These are phyloP conservation scores for Candida multigemmis DNA, from an alignment of 805 yeast species.

Conservation along the genomic window DNA sequence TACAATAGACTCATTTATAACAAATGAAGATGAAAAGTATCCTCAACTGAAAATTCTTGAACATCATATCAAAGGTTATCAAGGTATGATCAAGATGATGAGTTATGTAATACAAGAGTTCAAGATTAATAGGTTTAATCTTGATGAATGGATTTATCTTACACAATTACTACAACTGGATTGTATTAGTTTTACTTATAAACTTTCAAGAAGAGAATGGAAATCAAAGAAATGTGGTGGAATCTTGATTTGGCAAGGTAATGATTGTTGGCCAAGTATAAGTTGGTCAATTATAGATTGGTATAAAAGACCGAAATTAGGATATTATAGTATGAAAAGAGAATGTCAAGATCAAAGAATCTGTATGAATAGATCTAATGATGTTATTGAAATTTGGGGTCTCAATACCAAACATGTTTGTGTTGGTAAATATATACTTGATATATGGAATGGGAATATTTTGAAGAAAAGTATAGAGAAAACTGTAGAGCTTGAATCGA, in stretches of 20 bases:
- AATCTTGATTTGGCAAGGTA: constrained; percentile 44
- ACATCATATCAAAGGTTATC: constrained; percentile 41
- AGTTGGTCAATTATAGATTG: constrained; percentile 42
- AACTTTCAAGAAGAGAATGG: constrained; percentile 42
- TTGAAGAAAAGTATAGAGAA: constrained; percentile 14
- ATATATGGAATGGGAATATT: constrained; percentile 14
- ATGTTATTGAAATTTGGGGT: constrained; percentile 29
- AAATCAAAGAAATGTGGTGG: constrained; percentile 32
- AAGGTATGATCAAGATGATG: constrained; percentile 37
- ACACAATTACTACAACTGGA: constrained; percentile 47
- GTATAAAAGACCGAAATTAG: constrained; percentile 34
- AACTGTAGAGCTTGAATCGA: constrained; percentile 7
- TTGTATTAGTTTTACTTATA: constrained; percentile 37
- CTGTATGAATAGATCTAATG: constrained; percentile 22
- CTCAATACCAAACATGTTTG: constrained; percentile 14
- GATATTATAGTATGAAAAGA: constrained; percentile 38
- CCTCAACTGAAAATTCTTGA: constrained; percentile 39
- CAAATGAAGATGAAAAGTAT: constrained; percentile 26
- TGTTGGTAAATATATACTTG: constrained; percentile 11
- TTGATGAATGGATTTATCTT: constrained; percentile 39
- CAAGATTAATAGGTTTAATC: constrained; percentile 19
- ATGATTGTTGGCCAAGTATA: constrained; percentile 46
- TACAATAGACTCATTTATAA: constrained; percentile 26
- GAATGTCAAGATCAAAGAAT: constrained; percentile 22
- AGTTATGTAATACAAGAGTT: constrained; percentile 38